Percentiles rank a stretch among this genome's conserved stretches.
These are phyloP conservation scores for Septoria linicola DNA, from an alignment of 2,329 filamentous ascomycete genomes.

Conservation along the genomic window DNA sequence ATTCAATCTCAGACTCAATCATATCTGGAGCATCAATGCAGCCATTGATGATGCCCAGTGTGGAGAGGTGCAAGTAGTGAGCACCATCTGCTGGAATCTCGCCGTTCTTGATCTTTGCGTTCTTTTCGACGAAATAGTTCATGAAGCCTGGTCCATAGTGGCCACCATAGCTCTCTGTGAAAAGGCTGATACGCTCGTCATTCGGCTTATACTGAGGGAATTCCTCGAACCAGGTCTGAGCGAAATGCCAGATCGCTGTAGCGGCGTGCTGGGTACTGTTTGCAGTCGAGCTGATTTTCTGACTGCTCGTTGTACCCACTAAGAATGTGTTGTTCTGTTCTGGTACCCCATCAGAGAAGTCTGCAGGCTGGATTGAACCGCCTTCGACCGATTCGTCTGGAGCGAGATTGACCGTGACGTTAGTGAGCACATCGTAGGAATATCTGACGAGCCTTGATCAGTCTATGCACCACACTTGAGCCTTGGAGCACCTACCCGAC, in stretches of 20 bases:
- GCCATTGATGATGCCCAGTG: slow-evolving; percentile 58
- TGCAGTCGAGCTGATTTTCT: slow-evolving; percentile 39
- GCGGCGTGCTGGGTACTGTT: slow-evolving; percentile 37
- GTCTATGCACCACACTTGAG: no score
- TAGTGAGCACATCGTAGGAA: slow-evolving; percentile 37
- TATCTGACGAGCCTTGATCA: no score
- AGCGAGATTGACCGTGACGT: slow-evolving; percentile 29
- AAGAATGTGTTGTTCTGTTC: slow-evolving; percentile 35
- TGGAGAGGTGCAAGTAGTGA: slow-evolving; percentile 46
- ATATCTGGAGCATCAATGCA: slow-evolving; percentile 55
- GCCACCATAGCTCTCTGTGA: slow-evolving; percentile 70
- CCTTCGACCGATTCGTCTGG: background rate
- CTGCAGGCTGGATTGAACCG: slow-evolving; percentile 19
- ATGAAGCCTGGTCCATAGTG: slow-evolving; percentile 51
- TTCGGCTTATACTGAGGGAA: slow-evolving; percentile 43
- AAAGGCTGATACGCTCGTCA: slow-evolving; percentile 59
- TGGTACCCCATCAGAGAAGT: slow-evolving; percentile 40
- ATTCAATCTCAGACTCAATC: slow-evolving; percentile 32
- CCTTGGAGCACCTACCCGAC: no score
- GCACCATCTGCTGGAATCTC: slow-evolving; percentile 43
- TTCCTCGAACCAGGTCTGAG: slow-evolving; percentile 53
- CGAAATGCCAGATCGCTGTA: slow-evolving; percentile 60
- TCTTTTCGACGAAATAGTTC: slow-evolving; percentile 59
- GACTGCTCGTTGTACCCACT: slow-evolving; percentile 60
- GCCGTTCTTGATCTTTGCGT: slow-evolving; percentile 54